Percentiles rank a stretch among this genome's conserved stretches.
These are phyloP conservation scores for Cladorrhinum sp. DNA, from an alignment of 2,329 filamentous ascomycete genomes.

Conservation along the genomic window DNA sequence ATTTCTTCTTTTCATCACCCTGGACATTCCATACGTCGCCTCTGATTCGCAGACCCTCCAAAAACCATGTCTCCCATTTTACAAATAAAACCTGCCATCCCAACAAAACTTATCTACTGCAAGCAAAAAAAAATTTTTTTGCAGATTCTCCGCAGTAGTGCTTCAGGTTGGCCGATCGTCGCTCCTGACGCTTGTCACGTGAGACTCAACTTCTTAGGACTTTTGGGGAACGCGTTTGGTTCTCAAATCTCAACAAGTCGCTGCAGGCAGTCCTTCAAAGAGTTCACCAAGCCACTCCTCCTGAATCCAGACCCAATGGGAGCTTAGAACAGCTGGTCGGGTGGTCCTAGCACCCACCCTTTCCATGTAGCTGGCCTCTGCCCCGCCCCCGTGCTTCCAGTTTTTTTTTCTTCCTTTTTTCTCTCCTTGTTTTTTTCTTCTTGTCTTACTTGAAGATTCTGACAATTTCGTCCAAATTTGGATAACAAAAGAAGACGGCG, in stretches of 20 bases:
- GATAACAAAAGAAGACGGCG: too few species aligned
- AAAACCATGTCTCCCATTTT: not conserved
- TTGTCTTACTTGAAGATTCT: not conserved
- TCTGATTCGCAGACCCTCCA: not conserved
- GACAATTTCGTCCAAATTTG: not conserved
- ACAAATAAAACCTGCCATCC: not conserved
- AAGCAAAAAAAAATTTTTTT: not conserved
- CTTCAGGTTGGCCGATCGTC: not conserved
- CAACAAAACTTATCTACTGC: not conserved
- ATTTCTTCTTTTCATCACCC: not conserved
- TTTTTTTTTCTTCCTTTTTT: not conserved
- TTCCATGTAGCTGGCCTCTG: not conserved
- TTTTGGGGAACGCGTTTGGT: not conserved
- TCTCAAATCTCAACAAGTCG: not conserved
- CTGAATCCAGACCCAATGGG: not conserved
- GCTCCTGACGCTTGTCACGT: constrained; percentile 1
- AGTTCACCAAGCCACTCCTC: not conserved
- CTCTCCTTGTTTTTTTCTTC: not conserved
- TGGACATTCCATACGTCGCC: not conserved
- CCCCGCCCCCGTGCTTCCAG: not conserved
- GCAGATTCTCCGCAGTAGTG: not conserved
- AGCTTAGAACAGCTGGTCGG: not conserved
- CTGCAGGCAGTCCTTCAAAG: not conserved
- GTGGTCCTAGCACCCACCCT: not conserved
- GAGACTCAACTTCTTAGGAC: not conserved